A percentile compares a stretch with the other conserved stretches of the same genome.
These are phyloP conservation scores for Fusarium caatingaense DNA, from an alignment of 2,329 filamentous ascomycete species.

Conservation along the genomic window DNA sequence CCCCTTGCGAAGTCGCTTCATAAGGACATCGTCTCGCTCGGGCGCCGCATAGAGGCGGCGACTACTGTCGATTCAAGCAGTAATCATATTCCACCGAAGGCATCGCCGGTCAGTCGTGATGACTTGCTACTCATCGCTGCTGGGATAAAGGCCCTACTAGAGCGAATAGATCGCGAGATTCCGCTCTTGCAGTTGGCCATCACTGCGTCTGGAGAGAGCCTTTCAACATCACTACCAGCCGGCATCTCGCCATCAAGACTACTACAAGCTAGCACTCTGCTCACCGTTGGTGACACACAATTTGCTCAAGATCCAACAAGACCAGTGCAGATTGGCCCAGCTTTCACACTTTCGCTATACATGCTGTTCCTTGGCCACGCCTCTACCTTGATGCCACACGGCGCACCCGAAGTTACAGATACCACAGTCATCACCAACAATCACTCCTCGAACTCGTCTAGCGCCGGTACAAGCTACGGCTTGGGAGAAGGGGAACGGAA, in stretches of 20 bases:
- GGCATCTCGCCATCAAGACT: slow-evolving; percentile 91
- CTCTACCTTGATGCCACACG: slow-evolving; percentile 43
- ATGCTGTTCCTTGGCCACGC: slow-evolving; percentile 92
- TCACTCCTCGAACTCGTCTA: background rate
- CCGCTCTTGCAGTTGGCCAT: slow-evolving; percentile 94
- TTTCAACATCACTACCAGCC: slow-evolving; percentile 82
- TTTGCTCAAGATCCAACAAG: slow-evolving; percentile 73
- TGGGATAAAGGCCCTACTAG: slow-evolving; percentile 80
- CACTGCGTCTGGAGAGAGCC: slow-evolving; percentile 88
- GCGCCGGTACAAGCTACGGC: slow-evolving; percentile 39
- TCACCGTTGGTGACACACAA: slow-evolving; percentile 87
- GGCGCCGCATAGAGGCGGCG: slow-evolving; percentile 77
- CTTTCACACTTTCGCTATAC: slow-evolving; percentile 88
- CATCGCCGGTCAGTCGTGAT: slow-evolving; percentile 59
- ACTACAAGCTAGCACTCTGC: slow-evolving; percentile 90
- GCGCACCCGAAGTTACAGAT: slow-evolving; percentile 1
- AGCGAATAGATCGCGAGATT: slow-evolving; percentile 88
- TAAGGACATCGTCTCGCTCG: slow-evolving; percentile 83
- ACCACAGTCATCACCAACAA: background rate
- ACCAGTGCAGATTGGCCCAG: slow-evolving; percentile 85
- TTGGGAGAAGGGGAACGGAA: slow-evolving; percentile 61
- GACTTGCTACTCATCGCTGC: slow-evolving; percentile 77
- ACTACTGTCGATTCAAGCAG: slow-evolving; percentile 65
- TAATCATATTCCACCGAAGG: slow-evolving; percentile 54
- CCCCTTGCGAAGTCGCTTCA: slow-evolving; percentile 84